Conservation (phyloP, 306 rosid species). For the Canavalia gladiata region DNA sequence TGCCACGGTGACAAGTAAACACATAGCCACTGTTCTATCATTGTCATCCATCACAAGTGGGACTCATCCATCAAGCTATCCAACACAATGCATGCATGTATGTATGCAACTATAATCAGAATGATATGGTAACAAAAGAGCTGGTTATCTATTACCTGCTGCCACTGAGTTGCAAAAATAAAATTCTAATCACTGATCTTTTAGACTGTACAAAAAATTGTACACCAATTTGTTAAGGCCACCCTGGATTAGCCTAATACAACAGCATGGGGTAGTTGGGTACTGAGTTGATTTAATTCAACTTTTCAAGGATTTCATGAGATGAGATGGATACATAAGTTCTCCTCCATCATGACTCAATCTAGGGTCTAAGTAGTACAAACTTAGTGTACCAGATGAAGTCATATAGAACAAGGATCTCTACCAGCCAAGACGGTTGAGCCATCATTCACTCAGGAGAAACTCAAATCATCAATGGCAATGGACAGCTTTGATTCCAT, state of each 20-base stretch:
- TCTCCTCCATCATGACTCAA: slow-evolving; percentile 55
- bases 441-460: slow-evolving; percentile 62
- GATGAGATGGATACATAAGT: slow-evolving; percentile 65
- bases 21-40: slow-evolving; percentile 47
- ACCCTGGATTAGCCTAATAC: slow-evolving; percentile 52
- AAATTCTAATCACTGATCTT: slow-evolving; percentile 49
- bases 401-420: slow-evolving; percentile 48
- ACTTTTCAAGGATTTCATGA: slow-evolving; percentile 53
- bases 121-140: slow-evolving; percentile 24
- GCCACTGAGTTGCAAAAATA: slow-evolving; percentile 30
- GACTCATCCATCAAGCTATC: slow-evolving; percentile 55
- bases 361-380: slow-evolving; percentile 50
- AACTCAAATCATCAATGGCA: slow-evolving; percentile 67
- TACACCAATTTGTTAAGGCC: slow-evolving; percentile 55
- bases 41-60: slow-evolving; percentile 53
- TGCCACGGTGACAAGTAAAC: slow-evolving; percentile 50
- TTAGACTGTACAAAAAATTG: slow-evolving; percentile 70
- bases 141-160: slow-evolving; percentile 25
- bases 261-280: slow-evolving; percentile 51
- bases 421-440: slow-evolving; percentile 29
- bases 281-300: slow-evolving; percentile 58
- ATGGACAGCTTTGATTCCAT: slow-evolving; percentile 64
- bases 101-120: slow-evolving; percentile 30
- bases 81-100: slow-evolving; percentile 45
- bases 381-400: slow-evolving; percentile 47